Base-by-base conservation (phyloP, 257 asterid genomes). In the Solanum habrochaites region DNA sequence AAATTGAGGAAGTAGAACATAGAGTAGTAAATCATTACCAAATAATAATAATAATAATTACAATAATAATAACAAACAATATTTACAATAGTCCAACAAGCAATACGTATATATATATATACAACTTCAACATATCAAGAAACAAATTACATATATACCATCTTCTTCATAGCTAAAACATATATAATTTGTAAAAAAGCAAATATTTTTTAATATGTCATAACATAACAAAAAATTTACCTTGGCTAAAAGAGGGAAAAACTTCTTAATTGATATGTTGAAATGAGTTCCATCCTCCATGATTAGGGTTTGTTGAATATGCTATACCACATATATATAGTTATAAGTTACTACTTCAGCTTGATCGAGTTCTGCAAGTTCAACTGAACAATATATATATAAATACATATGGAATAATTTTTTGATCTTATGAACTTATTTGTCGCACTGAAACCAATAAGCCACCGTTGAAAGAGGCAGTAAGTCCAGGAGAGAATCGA, bases 401-500 rank as follows among this genome's bases (percentile, higher is more conserved):
- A 49, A 27, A 49, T 0, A 49, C 42, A 47, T 5, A 29, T 13
- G n/a, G 2, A 77, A 1, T 8, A 23, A 23, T 43, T 43, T 40
- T 49, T 45, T 52, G 10, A 81, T 81, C 39, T 47, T 66, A 66
- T 21, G 87, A 29, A 83, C 31, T 56, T 58, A 88, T 86, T 89
- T 66, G 85, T 77, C 86, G 92, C 69, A 91, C 90, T 4, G 82
- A 42, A 83, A 91, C 93, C n/a, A 74, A 87, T n/a, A 95, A 77
- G 39, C 98, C 98, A 11, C 92, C 94, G 0, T 71, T 88, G 84
- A 93, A 94, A 25, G 97, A 93, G 43, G 98, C 94, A 0, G 98
- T 94, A 1, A 95, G 92, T 32, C 98, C 98, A 0, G 98, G 98
- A 6, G 98, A 94, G 90, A 95, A 95, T 1, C 89, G 86, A 6